phyloP scores from a whole-genome alignment of 495 filamentous ascomycete species.

The Lasiosphaeriaceae sp. region DNA sequence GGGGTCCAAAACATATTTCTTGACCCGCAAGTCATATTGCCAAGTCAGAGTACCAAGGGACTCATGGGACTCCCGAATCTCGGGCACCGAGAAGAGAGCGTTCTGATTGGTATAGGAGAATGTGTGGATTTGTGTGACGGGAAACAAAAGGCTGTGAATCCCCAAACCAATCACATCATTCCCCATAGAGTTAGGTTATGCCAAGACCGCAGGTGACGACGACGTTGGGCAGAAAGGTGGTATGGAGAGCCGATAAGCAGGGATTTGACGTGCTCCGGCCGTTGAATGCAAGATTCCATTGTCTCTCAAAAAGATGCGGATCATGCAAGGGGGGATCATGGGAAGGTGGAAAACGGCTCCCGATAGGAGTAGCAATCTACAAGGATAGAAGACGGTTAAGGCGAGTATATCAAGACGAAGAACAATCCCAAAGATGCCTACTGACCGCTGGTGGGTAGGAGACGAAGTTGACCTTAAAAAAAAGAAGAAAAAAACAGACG shows the following conservation, averaged over 20 bases:
- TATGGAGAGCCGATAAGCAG: slow-evolving; percentile 18
- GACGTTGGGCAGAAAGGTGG: slow-evolving; percentile 7
- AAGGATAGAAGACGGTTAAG: slow-evolving; percentile 16
- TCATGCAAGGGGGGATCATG: slow-evolving; percentile 35
- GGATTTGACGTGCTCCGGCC: slow-evolving; percentile 21
- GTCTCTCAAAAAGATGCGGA: slow-evolving; percentile 24
- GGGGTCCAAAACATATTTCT: no score
- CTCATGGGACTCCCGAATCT: no score
- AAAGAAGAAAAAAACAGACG: no score
- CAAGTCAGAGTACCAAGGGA: no score
- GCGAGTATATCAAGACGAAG: slow-evolving; percentile 6
- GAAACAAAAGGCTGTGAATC: no score
- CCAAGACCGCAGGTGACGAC: slow-evolving; percentile 12
- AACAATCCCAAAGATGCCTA: neutral
- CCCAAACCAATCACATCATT: no score
- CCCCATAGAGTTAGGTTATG: no score
- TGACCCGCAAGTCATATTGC: no score
- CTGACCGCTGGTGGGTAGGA: neutral
- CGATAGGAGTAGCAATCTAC: slow-evolving; percentile 18
- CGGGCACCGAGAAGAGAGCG: no score
- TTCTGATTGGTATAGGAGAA: no score
- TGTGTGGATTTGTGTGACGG: no score
- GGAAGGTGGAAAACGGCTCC: slow-evolving; percentile 15
- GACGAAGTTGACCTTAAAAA: neutral
- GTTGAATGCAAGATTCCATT: slow-evolving; percentile 37